Evolutionary conservation across 345 rosid species (phyloP), one percentile per base, ranked within the genome.

Genomic region (Erysimum cheiranthoides): DNA sequence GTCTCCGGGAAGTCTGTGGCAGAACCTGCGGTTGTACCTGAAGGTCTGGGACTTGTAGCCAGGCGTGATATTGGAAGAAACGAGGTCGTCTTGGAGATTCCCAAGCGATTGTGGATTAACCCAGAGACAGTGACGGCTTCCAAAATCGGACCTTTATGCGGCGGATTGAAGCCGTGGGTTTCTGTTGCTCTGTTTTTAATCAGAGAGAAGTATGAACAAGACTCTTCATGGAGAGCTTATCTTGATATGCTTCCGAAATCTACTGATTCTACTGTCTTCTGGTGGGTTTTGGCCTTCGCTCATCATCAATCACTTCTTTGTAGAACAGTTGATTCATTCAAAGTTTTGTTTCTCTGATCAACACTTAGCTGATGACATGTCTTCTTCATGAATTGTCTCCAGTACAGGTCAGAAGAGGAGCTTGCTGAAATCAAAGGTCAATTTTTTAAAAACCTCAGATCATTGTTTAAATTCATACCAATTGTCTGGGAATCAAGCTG

Each of bases 381-480:
- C 78, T 59, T 76, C 66, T 76, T 69, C 75, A 47, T 60, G 66
- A 57, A 70, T 74, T 85, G 85, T 85, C 78, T 87, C 84, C 96
- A 92, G 98, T 78, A 85, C 98, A 94, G 98, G 96, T 92, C 97
- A 79, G 96, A 92, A 81, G 93, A 90, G 76, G 98, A 94, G 88
- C 90, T 92, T 67, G 88, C 83, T 63, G 90, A 94, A 84, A 86
- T 94, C 74, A 89, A 89, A 90, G 98, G 98, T 93, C 59, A 76
- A 32, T 66, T 36, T 17, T 59, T 51, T 34, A n/a, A n/a, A n/a
- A n/a, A n/a, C n/a, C n/a, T n/a, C n/a, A 17, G 61, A 16, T 61
- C 45, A 58, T 43, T 47, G 49, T 67, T 56, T 68, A 46, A 60
- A 25, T 65, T 66, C 30, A 40, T 40, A 43, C 53, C 63, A 30